Base-by-base conservation (phyloP, 2,329 filamentous ascomycete species). In the Mollisia scopiformis region DNA sequence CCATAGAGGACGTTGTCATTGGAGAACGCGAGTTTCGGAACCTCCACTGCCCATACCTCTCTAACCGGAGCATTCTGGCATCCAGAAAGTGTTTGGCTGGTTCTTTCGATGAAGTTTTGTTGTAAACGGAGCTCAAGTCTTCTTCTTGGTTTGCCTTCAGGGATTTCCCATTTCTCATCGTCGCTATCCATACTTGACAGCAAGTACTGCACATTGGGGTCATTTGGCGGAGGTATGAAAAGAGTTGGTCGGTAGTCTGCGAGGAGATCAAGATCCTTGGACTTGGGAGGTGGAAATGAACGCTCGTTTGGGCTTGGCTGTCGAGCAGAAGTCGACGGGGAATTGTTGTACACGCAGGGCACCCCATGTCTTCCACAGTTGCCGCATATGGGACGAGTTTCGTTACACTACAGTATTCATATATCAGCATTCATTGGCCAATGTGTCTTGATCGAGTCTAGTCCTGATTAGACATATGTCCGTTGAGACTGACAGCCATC, bases 341-440 rank as follows among this genome's bases (percentile, higher is more conserved):
- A 30, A 11, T 43, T 59, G 46, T 39, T 14, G 30, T 66, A 65
- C n/a, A 57, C 33, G 31, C 64, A 66, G 30, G 50, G 47, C 27
- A 65, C 57, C 21, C 58, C 56, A 58, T 66, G 64, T 11, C 64
- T 47, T 49, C 63, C 30, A 28, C 64, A 66, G 30, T 60, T 65
- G 28, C 58, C 58, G 23, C 64, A 66, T 8, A 63, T 46, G 5
- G 64, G 64, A 31, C 58, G 58, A 19, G 41, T 43, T 19, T 66
- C 64, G 31, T 66, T 61, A 31, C 64, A 66, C 64, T 66, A 31
- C 64, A 66, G 62, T 66, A 50, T 47, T 16, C 25, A 47, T 47
- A 47, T 47, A 47, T 47, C 8, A 47, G 43, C 43, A 47, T 28
- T 27, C 6, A 47, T 47, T 47, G 3, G 43, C 13, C 21, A 16